Evolutionary conservation across 306 rosid genomes (phyloP).

Genomic region (Cucurbita ficifolia): DNA sequence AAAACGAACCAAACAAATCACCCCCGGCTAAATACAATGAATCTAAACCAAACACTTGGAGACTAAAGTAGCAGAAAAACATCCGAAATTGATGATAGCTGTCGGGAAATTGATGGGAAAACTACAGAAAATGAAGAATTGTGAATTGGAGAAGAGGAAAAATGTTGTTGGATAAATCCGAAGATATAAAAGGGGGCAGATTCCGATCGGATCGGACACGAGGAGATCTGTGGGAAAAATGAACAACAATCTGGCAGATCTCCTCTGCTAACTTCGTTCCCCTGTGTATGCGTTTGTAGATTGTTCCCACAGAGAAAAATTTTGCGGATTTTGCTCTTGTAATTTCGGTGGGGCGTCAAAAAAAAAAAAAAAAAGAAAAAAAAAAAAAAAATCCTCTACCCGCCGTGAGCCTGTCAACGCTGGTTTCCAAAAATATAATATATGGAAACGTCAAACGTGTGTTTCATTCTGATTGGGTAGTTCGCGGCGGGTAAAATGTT

Average conservation of each 20-base stretch:
- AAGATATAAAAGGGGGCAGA: background rate
- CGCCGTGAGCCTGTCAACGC: background rate
- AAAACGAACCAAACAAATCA: background rate
- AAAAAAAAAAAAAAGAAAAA: too few relatives aligned
- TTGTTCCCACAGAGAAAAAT: background rate
- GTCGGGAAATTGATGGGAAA: background rate
- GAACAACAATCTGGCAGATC: conserved; percentile 8
- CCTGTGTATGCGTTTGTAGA: background rate
- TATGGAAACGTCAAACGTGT: background rate
- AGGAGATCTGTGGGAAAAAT: background rate
- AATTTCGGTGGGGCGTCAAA: background rate
- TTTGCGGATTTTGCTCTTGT: background rate
- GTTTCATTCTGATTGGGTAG: background rate
- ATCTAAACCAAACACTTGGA: background rate
- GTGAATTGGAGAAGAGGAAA: background rate
- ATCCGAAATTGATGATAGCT: background rate
- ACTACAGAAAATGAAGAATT: background rate
- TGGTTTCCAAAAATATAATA: background rate
- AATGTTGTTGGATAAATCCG: background rate
- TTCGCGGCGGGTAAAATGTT: background rate
- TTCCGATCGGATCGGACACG: conserved; percentile 9
- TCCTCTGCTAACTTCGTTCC: background rate
- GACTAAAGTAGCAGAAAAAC: background rate
- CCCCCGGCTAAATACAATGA: background rate
- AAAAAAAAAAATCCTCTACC: background rate